Evolutionary conservation across 805 yeast genomes (phyloP).

Genomic region (Brettanomyces bruxellensis): DNA sequence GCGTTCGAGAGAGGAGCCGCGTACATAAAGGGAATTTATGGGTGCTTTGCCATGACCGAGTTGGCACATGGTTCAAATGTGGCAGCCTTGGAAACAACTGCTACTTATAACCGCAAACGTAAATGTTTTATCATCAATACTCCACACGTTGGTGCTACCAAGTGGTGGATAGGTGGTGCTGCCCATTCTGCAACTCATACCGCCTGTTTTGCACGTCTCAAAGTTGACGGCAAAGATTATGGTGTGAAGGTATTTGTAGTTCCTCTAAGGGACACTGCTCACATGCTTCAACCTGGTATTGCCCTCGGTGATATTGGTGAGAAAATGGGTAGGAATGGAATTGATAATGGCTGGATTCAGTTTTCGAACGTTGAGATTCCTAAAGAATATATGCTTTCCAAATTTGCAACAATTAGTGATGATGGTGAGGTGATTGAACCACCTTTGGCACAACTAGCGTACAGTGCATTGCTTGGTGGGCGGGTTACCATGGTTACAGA

Average conservation of each 20-base stretch:
- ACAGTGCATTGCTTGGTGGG: constrained; percentile 81
- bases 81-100: constrained; percentile 89
- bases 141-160: constrained; percentile 87
- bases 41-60: constrained; percentile 93
- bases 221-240: constrained; percentile 75
- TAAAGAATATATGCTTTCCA: constrained; percentile 71
- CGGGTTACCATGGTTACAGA: constrained; percentile 87
- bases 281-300: constrained; percentile 70
- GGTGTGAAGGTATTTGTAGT: constrained; percentile 92
- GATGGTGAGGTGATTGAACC: constrained; percentile 68
- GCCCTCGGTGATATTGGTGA: constrained; percentile 87
- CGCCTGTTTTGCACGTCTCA: constrained; percentile 75
- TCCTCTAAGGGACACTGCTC: constrained; percentile 71
- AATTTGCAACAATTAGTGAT: constrained; percentile 61
- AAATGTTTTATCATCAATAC: constrained; percentile 74
- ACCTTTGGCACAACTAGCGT: constrained; percentile 81
- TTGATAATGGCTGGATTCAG: constrained; percentile 96
- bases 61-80: constrained; percentile 91
- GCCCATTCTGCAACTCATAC: constrained; percentile 90
- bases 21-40: constrained; percentile 54
- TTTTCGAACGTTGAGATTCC: constrained; percentile 80
- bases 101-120: constrained; percentile 56
- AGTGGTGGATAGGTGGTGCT: constrained; percentile 99
- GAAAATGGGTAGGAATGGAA: constrained; percentile 94
- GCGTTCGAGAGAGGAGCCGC: constrained; percentile 57